Base-by-base conservation (phyloP, 176 grass and related monocot species). In the Musa beccarii region DNA sequence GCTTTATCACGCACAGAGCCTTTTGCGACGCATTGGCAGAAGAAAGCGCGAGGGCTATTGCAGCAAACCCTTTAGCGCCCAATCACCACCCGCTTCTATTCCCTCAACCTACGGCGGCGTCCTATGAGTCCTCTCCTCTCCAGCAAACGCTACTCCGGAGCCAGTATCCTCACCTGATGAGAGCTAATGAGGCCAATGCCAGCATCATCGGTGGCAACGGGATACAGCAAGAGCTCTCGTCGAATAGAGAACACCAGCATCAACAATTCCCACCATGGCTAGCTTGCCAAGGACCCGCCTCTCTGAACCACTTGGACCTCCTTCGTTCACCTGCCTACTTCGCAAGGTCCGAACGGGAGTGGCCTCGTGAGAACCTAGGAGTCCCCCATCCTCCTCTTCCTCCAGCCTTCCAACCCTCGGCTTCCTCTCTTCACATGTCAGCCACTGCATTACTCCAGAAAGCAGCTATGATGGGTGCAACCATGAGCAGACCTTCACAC, bases 21-120 rank as follows among this genome's bases (percentile, higher is more conserved):
- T 99, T 99, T 76, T 99, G 96, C 56, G 96, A 99, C 74, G 96
- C 96, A 74, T 81, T 99, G n/a, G 96, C 96, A 10, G 96, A 99
- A 82, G 96, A 99, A 81, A 99, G 90, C 74, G 96, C 96, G 20
- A 89, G 95, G 80, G 88, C 83, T 3, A 89, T 89, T 2, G 79
- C 79, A 10, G 84, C 69, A 1, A 85, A 69, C 70, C 4, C 84
- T 56, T 78, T 80, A 23, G 82, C 50, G 34, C 34, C 34, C 54
- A 75, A 86, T 87, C 74, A 84, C 56, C 64, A 43, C 34, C 34
- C 34, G 34, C 34, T 43, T 43, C 34, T 89, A 59, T 85, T 89
- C 86, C 22, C 83, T 72, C 82, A 87, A 54, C 11, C 59, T 59
- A 20, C 64, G 26, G 34, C 3, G 34, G 55, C 66, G 52, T 65